Evolutionary conservation across 208 protist genomes (phyloP), one percentile per base, ranked within the genome.

Genomic region (Zelonia costaricensis): DNA sequence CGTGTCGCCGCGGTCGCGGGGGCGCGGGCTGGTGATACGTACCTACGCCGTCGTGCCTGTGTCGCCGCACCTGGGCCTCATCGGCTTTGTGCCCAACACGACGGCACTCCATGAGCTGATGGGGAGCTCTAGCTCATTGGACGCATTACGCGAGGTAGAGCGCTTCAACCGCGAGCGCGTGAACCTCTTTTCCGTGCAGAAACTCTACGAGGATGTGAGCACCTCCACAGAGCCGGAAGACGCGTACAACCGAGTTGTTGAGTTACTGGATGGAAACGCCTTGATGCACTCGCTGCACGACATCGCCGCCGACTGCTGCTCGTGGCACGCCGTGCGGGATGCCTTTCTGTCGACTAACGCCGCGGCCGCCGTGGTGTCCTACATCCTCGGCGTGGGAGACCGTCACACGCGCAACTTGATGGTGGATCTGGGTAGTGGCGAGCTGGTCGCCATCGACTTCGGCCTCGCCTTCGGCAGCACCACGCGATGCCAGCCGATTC

Each of bases 381-480:
- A 98, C 76, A 65, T 98, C 9, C 78, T 98, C 28, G 97, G 94
- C 52, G 78, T 97, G 38, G 97, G 97, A 31, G 95, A 98, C 78
- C 73, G 97, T 10, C 97, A 99, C 75, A 53, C 98, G 49, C 77
- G 83, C 57, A 98, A 98, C 80, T 91, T 93, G 31, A 58, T 99
- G 23, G 38, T 98, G 1, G 80, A 93, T 55, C 44, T 49, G 25
- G 16, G 28, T 9, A 83, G 59, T 25, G 94, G 94, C n/a, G 55
- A 57, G 4, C 20, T 98, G 5, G 76, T 99, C 22, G 82, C 80
- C 47, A 99, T 99, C 47, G 95, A 98, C 69, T 98, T 98, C 76
- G 97, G 96, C 4, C 88, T 95, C 77, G 88, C 94, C 3, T 98
- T 99, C 69, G 97, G 95, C 12, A 74, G 78, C 3, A 94, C 93